Evolutionary conservation across 306 rosid genomes (phyloP).

Genomic region (Vigna unguiculata): DNA sequence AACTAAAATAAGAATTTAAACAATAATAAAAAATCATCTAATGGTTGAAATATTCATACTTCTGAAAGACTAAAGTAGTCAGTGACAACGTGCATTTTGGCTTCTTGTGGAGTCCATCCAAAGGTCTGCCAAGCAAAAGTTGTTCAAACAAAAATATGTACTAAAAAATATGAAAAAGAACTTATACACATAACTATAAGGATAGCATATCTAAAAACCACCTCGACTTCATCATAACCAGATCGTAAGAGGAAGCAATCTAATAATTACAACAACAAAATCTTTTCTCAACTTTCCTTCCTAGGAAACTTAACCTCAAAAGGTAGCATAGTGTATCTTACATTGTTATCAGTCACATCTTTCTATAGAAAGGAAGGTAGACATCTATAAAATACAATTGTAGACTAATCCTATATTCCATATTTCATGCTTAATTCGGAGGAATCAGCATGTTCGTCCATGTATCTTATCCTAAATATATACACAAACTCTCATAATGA

Average conservation of each 20-base stretch:
- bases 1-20: constrained; percentile 19
- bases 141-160: constrained; percentile 43
- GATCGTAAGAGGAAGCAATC: constrained; percentile 14
- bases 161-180: constrained; percentile 36
- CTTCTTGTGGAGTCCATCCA: constrained; percentile 93
- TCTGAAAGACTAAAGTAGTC: constrained; percentile 88
- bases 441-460: constrained; percentile 16
- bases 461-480: constrained; percentile 4
- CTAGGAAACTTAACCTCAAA: background rate
- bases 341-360: constrained; percentile 13
- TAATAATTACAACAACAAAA: background rate
- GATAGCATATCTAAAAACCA: constrained; percentile 27
- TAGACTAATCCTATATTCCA: constrained; percentile 19
- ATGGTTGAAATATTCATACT: constrained; percentile 55
- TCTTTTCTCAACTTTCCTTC: constrained; percentile 13
- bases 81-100: constrained; percentile 81
- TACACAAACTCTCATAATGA: constrained; percentile 5
- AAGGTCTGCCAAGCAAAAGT: constrained; percentile 64
- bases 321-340: constrained; percentile 10
- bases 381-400: constrained; percentile 19
- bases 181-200: constrained; percentile 8
- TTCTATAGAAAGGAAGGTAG: background rate
- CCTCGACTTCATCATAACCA: constrained; percentile 13
- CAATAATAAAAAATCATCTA: background rate
- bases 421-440: constrained; percentile 11